Base-by-base conservation (phyloP, 768 basidiomycete species). In the Mycena pura region DNA sequence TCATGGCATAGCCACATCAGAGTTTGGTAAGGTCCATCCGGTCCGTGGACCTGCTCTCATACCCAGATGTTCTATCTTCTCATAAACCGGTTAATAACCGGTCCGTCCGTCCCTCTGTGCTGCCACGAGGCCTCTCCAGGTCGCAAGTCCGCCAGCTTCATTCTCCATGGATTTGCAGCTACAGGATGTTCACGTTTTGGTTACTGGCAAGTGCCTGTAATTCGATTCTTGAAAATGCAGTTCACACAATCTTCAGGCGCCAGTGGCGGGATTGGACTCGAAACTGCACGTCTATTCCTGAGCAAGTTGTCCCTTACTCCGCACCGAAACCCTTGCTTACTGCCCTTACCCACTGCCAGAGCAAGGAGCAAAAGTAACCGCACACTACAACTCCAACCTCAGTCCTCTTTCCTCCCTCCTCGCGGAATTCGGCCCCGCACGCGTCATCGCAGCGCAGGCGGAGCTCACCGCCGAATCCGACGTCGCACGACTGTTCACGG, bases 241-340 rank as follows among this genome's bases (percentile, higher is more conserved):
- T 14, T 40, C 22, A n/a, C 28, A 27, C 38, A 13, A 25, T 15
- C 19, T 49, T 8, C 69, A 87, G 91, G 91, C 47, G 89, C 90
- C 2, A 90, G 86, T 65, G 90, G 90, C 4, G 90, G 89, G 1
- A 92, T 93, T 32, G 91, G 91, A 9, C 76, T 90, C 0, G 86
- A 84, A 65, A 89, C 86, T 4, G 78, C 80, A 15, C 77, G 77
- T 13, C 68, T 83, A 0, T 92, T 86, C 69, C 78, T 87, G 29
- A 78, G 89, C 86, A 58, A 69, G 78, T 47, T 24, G 15, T 14
- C 36, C 27, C 58, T n/a, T 11, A 27, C 21, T 43, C 45, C 38
- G 31, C 44, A 34, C 40, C 69, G 91, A 90, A 86, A 41, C 87
- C n/a, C n/a, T n/a, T n/a, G n/a, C n/a, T n/a, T n/a, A n/a, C n/a